These are phyloP conservation scores for Curvularia hawaiiensis DNA, from an alignment of 2,329 filamentous ascomycete genomes.

Conservation along the genomic window DNA sequence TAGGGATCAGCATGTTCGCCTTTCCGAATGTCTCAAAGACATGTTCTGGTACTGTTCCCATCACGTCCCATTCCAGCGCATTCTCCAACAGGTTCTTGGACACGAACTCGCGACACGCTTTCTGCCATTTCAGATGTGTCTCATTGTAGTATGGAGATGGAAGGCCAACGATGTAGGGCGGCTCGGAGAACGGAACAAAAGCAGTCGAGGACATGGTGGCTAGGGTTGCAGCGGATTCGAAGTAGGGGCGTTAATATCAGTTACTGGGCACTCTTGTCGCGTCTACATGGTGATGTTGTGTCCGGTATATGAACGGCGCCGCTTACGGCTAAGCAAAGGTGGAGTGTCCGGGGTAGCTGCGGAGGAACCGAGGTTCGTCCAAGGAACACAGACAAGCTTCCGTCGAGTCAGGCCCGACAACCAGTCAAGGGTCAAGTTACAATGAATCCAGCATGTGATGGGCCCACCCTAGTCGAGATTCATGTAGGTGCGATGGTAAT, in stretches of 20 bases:
- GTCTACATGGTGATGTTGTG: not conserved
- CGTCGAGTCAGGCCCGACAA: constrained; percentile 6
- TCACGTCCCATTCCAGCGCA: constrained; percentile 72
- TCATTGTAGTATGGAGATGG: constrained; percentile 74
- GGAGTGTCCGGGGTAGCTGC: constrained; percentile 15
- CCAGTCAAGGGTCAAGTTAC: not conserved
- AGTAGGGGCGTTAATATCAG: not conserved
- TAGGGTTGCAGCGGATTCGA: not conserved
- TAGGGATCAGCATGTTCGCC: constrained; percentile 72
- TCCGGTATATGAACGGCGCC: constrained; percentile 7
- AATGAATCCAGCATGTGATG: not conserved
- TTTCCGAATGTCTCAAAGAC: constrained; percentile 69
- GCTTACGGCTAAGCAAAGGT: constrained; percentile 1
- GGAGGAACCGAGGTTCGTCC: constrained; percentile 10
- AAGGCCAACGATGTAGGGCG: constrained; percentile 70
- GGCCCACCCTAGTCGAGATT: not conserved
- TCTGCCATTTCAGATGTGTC: constrained; percentile 70
- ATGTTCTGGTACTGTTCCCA: constrained; percentile 65
- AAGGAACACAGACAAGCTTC: constrained; percentile 1
- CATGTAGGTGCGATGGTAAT: not conserved
- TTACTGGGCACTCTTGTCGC: not conserved
- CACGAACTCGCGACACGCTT: constrained; percentile 69
- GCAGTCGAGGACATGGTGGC: constrained; percentile 37
- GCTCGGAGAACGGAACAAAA: constrained; percentile 71
- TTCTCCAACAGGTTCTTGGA: constrained; percentile 65